Evolutionary conservation across 106 monocot species (phyloP).

Genomic region (Dendrobium chrysotoxum): DNA sequence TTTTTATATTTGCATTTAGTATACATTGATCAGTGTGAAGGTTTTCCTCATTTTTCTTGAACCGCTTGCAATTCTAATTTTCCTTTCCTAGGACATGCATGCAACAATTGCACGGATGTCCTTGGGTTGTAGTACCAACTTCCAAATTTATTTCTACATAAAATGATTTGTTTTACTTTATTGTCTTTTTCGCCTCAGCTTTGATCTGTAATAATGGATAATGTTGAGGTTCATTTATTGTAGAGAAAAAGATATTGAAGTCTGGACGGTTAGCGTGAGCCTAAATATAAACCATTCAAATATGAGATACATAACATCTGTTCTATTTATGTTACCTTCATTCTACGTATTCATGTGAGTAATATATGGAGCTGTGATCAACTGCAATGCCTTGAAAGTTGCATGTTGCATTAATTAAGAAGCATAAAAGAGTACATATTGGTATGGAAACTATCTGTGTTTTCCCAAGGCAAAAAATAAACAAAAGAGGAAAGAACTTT

Average conservation of each 20-base stretch:
- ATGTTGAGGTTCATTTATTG: not conserved
- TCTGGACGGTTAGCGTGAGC: not conserved
- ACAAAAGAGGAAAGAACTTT: too few species aligned
- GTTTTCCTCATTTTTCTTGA: not conserved
- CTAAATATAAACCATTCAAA: not conserved
- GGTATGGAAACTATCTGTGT: too few species aligned
- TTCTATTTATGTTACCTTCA: not conserved
- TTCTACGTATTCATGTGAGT: not conserved
- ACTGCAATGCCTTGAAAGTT: too few species aligned
- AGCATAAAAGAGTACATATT: too few species aligned
- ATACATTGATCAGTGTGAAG: not conserved
- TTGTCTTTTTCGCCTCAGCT: not conserved
- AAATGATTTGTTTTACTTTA: not conserved
- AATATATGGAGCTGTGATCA: not conserved
- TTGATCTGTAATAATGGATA: not conserved
- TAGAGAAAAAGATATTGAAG: not conserved
- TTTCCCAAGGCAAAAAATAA: too few species aligned
- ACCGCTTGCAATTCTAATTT: not conserved
- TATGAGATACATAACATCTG: not conserved
- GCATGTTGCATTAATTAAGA: too few species aligned
- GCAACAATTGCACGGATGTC: too few species aligned
- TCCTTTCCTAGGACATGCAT: not conserved
- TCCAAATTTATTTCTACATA: not conserved
- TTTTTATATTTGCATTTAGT: not conserved
- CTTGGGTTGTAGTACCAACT: too few species aligned